These are phyloP conservation scores for Parmelia sp. DNA, from an alignment of 495 filamentous ascomycete species.

Conservation along the genomic window DNA sequence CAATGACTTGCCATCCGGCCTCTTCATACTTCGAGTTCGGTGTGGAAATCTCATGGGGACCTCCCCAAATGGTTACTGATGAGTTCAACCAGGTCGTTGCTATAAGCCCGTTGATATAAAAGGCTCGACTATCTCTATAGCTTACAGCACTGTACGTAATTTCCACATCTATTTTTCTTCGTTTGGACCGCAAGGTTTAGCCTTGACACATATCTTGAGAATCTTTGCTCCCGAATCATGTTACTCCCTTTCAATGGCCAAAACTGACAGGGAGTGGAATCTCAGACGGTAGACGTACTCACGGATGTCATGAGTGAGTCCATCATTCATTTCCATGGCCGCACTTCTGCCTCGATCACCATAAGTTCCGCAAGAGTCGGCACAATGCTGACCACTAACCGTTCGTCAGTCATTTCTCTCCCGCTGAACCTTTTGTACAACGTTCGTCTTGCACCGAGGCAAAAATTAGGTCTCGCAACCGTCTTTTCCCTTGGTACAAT, in stretches of 20 bases:
- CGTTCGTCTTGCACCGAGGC: slow-evolving; percentile 27
- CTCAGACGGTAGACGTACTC: not conserved
- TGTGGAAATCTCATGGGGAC: not conserved
- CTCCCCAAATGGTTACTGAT: not conserved
- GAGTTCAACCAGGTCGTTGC: slow-evolving; percentile 7
- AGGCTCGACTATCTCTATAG: not conserved
- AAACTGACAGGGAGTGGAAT: too few relatives aligned
- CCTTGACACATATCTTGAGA: too few relatives aligned
- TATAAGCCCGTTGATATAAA: not conserved
- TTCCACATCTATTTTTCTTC: too few relatives aligned
- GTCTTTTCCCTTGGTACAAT: slow-evolving; percentile 34
- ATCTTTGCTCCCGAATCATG: too few relatives aligned
- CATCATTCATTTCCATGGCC: not conserved
- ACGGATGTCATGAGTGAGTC: slow-evolving; percentile 16
- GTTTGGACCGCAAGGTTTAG: too few relatives aligned
- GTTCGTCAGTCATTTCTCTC: slow-evolving; percentile 32
- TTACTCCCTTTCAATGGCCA: too few relatives aligned
- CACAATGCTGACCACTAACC: not conserved
- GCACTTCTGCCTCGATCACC: not conserved
- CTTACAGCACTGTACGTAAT: slow-evolving; percentile 5
- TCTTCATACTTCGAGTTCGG: slow-evolving; percentile 38
- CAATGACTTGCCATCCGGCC: slow-evolving; percentile 33
- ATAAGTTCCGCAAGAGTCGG: not conserved
- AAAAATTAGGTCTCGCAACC: slow-evolving; percentile 32
- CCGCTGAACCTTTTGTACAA: slow-evolving; percentile 32